phyloP scores from a whole-genome alignment of 2,329 filamentous ascomycete species.

The Stromatinia cepivora region DNA sequence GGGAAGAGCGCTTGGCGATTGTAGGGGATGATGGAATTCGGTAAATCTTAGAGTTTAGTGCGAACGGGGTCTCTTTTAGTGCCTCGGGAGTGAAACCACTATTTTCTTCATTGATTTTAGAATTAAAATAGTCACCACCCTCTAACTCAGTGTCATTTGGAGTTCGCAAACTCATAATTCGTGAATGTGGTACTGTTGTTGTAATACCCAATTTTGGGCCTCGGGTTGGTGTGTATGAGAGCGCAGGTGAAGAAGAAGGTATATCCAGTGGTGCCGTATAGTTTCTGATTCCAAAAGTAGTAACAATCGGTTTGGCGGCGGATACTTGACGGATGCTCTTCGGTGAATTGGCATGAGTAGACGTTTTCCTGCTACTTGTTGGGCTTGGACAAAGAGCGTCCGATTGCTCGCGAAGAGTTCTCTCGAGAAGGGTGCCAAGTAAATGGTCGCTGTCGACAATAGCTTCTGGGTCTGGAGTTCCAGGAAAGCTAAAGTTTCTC shows the following conservation, averaged over 20 bases:
- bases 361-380: constrained; percentile 15
- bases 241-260: constrained; percentile 6
- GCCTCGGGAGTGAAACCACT: constrained; percentile 20
- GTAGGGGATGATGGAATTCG: constrained; percentile 20
- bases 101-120: constrained; percentile 1
- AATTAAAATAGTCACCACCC: background rate
- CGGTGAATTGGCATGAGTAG: constrained; percentile 13
- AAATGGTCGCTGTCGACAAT: constrained; percentile 21
- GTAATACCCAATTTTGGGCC: constrained; percentile 8
- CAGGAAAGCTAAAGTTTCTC: constrained; percentile 6
- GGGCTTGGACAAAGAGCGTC: constrained; percentile 29
- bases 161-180: constrained; percentile 15
- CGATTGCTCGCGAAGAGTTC: constrained; percentile 34
- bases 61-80: background rate
- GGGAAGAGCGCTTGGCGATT: constrained; percentile 15
- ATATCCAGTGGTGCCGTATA: background rate
- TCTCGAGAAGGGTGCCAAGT: constrained; percentile 34
- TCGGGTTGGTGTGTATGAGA: constrained; percentile 11
- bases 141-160: background rate
- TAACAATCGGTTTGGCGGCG: background rate
- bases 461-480: constrained; percentile 4
- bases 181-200: constrained; percentile 9
- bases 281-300: constrained; percentile 4
- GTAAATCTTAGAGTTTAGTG: constrained; percentile 20
- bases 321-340: constrained; percentile 10